Evolutionary conservation across 768 basidiomycete species (phyloP), one percentile per base, ranked within the genome.

Genomic region (Boletus subparvulus): DNA sequence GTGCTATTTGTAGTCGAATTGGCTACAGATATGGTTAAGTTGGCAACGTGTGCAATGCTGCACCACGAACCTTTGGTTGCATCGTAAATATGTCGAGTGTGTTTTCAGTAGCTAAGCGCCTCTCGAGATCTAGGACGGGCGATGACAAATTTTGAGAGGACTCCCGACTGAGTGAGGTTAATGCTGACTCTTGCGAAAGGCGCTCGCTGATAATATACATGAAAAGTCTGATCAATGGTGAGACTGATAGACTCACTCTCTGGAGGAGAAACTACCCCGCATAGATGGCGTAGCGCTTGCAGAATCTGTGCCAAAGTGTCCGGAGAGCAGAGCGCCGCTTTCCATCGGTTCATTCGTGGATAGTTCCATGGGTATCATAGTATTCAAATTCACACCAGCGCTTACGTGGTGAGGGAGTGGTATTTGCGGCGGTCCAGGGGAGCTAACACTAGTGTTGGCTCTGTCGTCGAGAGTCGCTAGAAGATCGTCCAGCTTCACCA

Each of bases 31-130:
- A 62, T 37, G 28, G 39, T n/a, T 61, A 41, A 58, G 51, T 43
- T 39, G 28, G 21, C 33, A 50, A 37, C n/a, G 6, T 24, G n/a
- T 52, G 47, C 19, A 43, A 56, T 43, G 14, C 6, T 54, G 44
- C 10, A 14, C 26, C 47, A 61, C 60, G 59, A 60, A 93, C 96
- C 83, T 93, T 94, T 1, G 89, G 89, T 60, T 83, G 82, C 94
- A 99, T 96, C 2, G 92, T 92, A 71, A 99, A 99, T 44, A 99
- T 86, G 70, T 99, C 97, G 30, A 98, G 74, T 9, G 92, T 92
- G 19, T 82, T 78, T 32, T 88, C 83, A 1, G 92, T 87, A 30
- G 86, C 80, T 35, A 99, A 78, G 28, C 92, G 79, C 35, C 81
- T 77, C 69, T 98, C 96, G 16, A 99, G 80, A 61, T 94, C 91